These are phyloP conservation scores for Mortierella sp. DNA, from an alignment of 371 early-diverging fungal genomes.

Conservation along the genomic window DNA sequence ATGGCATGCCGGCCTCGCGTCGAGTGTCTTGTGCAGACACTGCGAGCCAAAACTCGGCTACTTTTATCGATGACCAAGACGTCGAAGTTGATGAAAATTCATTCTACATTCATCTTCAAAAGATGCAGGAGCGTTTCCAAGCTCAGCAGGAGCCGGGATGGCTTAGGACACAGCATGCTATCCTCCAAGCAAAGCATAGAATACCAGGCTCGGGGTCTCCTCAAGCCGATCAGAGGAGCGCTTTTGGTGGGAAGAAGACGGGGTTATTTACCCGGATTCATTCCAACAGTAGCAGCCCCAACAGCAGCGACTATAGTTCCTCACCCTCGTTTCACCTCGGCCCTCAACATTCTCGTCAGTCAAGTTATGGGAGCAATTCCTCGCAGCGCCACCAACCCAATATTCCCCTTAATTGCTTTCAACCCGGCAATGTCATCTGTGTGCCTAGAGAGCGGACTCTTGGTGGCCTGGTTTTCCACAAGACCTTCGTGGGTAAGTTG, in stretches of 20 bases:
- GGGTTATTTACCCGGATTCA: constrained; percentile 33
- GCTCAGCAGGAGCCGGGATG: constrained; percentile 50
- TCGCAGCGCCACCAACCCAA: constrained; percentile 46
- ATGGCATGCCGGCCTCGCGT: constrained; percentile 27
- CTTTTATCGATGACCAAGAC: constrained; percentile 41
- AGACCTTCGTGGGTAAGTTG: constrained; percentile 66
- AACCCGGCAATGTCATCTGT: constrained; percentile 66
- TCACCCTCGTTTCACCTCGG: constrained; percentile 40
- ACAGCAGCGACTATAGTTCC: constrained; percentile 40
- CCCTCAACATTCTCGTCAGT: constrained; percentile 16
- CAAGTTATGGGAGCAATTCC: not conserved
- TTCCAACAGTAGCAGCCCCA: constrained; percentile 40
- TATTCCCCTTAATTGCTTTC: constrained; percentile 56
- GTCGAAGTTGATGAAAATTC: constrained; percentile 53
- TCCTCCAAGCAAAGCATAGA: constrained; percentile 45
- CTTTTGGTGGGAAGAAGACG: constrained; percentile 13
- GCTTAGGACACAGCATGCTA: constrained; percentile 43
- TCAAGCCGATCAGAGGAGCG: constrained; percentile 11
- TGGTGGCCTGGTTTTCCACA: constrained; percentile 65
- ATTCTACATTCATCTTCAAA: constrained; percentile 46
- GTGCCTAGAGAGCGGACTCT: constrained; percentile 69
- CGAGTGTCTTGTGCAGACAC: constrained; percentile 31
- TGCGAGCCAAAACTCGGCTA: constrained; percentile 40
- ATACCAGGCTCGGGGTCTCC: constrained; percentile 27
- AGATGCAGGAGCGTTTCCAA: constrained; percentile 44